Evolutionary conservation across 345 rosid species (phyloP).

Genomic region (Pelargonium nanum): DNA sequence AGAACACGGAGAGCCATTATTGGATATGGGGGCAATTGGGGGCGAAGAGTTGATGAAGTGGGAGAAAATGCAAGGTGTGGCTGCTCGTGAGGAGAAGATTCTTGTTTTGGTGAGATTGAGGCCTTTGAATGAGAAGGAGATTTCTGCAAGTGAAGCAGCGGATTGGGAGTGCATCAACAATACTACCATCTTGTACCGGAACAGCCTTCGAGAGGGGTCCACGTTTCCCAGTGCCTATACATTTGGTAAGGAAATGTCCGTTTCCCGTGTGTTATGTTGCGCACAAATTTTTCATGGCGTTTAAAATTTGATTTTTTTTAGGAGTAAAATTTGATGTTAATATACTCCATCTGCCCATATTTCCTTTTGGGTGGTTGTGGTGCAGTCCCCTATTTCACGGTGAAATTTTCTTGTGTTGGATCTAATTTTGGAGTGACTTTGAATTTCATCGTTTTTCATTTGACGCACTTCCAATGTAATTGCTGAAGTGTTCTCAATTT

Average conservation of each 20-base stretch:
- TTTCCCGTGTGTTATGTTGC: too few species aligned
- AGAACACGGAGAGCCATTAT: conserved; percentile 13
- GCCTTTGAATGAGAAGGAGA: conserved; percentile 89
- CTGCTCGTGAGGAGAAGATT: conserved; percentile 73
- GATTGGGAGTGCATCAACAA: conserved; percentile 99
- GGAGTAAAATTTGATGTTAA: too few species aligned
- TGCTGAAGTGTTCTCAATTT: not conserved
- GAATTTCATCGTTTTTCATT: not conserved
- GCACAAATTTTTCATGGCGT: not conserved
- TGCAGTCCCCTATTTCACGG: too few species aligned
- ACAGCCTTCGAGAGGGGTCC: conserved; percentile 90
- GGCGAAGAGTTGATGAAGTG: conserved; percentile 59
- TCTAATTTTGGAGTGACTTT: not conserved
- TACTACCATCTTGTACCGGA: conserved; percentile 69
- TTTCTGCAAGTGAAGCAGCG: conserved; percentile 53
- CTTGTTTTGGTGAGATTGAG: conserved; percentile 85
- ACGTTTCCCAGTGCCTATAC: conserved; percentile 81
- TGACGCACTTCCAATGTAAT: not conserved
- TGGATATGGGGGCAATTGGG: conserved; percentile 69
- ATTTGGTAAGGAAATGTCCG: conserved; percentile 52
- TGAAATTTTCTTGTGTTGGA: too few species aligned
- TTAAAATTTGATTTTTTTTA: too few species aligned
- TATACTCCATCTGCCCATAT: too few species aligned
- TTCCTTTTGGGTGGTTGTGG: too few species aligned
- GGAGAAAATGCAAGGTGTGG: conserved; percentile 58